Percentiles rank a stretch among this genome's conserved stretches.
phyloP scores from a whole-genome alignment of 2,329 filamentous ascomycete genomes.

The Beauveria sp. region DNA sequence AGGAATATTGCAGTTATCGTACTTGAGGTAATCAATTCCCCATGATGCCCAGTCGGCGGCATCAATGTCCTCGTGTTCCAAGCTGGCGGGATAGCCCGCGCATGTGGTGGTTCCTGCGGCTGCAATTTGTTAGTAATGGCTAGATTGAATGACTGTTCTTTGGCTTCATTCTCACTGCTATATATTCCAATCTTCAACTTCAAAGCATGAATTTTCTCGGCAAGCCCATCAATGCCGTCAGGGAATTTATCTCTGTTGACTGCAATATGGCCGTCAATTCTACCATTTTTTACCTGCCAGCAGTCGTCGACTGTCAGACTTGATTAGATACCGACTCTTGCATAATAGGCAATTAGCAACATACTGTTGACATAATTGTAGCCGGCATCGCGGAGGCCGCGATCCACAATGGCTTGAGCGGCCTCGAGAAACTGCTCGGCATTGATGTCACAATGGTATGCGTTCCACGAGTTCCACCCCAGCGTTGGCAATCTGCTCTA shows the following conservation, averaged over 20 bases:
- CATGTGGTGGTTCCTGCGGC: conserved; percentile 16
- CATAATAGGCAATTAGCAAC: neutral
- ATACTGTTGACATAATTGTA: conserved; percentile 48
- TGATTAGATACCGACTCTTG: neutral
- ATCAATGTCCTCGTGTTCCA: conserved; percentile 50
- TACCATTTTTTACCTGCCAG: conserved; percentile 39
- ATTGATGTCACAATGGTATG: conserved; percentile 42
- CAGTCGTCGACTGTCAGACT: conserved; percentile 46
- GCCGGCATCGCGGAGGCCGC: conserved; percentile 44
- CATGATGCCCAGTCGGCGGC: conserved; percentile 50
- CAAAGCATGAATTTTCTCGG: conserved; percentile 44
- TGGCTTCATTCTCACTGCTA: conserved; percentile 20
- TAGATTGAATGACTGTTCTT: neutral
- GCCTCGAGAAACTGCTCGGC: conserved; percentile 40
- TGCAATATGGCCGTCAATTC: conserved; percentile 36
- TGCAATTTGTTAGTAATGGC: neutral
- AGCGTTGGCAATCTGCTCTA: conserved; percentile 26
- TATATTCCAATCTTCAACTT: conserved; percentile 60
- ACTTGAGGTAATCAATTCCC: conserved; percentile 42
- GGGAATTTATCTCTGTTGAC: conserved; percentile 47
- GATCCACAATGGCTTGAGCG: conserved; percentile 38
- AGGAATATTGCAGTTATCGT: conserved; percentile 8
- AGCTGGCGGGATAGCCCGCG: conserved; percentile 33
- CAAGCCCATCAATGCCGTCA: conserved; percentile 46
- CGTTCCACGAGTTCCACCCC: conserved; percentile 48